These are phyloP conservation scores for Candida koratica DNA, from an alignment of 805 yeast genomes.

Conservation along the genomic window DNA sequence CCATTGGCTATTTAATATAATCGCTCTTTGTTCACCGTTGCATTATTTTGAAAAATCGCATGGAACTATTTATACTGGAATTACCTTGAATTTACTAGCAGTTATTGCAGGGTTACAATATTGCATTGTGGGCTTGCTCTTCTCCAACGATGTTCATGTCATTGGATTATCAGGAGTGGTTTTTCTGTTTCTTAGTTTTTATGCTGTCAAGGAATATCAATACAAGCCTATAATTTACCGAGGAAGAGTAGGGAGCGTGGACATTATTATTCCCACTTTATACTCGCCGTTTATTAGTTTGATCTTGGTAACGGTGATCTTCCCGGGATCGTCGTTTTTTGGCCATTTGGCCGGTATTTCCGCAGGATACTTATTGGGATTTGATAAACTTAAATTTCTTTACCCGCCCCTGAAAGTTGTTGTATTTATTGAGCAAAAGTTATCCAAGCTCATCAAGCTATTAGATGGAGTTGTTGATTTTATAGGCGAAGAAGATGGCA, in stretches of 20 bases:
- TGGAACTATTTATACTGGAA: constrained; percentile 85
- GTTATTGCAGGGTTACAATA: constrained; percentile 64
- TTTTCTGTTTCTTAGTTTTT: constrained; percentile 62
- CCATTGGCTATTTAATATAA: constrained; percentile 59
- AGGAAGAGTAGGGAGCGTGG: constrained; percentile 28
- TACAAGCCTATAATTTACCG: constrained; percentile 38
- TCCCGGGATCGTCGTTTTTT: constrained; percentile 66
- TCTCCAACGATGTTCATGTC: constrained; percentile 52
- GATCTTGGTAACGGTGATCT: constrained; percentile 44
- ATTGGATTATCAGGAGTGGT: constrained; percentile 74
- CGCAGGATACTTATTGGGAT: constrained; percentile 61
- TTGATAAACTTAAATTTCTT: constrained; percentile 52
- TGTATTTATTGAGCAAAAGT: constrained; percentile 57
- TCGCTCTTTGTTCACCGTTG: constrained; percentile 57
- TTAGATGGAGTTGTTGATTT: constrained; percentile 55
- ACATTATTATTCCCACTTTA: constrained; percentile 53
- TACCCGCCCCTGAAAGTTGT: constrained; percentile 66
- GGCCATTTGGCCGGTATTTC: constrained; percentile 70
- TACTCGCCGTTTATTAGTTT: constrained; percentile 54
- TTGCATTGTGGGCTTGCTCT: constrained; percentile 46
- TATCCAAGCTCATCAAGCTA: constrained; percentile 46
- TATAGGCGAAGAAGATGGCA: constrained; percentile 58
- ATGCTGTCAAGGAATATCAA: constrained; percentile 45
- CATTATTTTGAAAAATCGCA: constrained; percentile 63
- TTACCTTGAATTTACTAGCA: constrained; percentile 69